These are phyloP conservation scores for Ampelocalamus luodianensis DNA, from an alignment of 176 grass and related monocot species.

Conservation along the genomic window DNA sequence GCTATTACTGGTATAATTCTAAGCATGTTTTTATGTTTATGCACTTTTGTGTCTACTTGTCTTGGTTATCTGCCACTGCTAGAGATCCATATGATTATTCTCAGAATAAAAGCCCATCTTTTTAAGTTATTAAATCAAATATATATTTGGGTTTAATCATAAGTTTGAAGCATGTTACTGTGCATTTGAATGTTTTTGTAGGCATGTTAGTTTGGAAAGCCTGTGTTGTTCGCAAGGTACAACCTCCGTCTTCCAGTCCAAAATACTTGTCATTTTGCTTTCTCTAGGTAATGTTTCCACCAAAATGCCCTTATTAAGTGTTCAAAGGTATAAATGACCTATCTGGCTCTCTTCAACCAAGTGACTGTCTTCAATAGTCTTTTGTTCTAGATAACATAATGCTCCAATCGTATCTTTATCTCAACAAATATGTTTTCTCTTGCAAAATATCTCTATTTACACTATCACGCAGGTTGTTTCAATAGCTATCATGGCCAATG, in stretches of 20 bases:
- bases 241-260: neutral
- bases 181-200: conserved; percentile 10
- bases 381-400: conserved; percentile 23
- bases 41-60: neutral
- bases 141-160: neutral
- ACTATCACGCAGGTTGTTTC: too few species aligned
- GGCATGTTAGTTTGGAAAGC: conserved; percentile 13
- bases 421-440: too few species aligned
- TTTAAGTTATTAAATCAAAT: conserved; percentile 6
- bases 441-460: too few species aligned
- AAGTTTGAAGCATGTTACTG: neutral
- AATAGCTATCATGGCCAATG: too few species aligned
- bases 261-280: conserved; percentile 18
- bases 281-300: neutral
- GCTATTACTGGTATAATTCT: conserved; percentile 9
- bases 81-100: conserved; percentile 1
- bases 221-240: neutral
- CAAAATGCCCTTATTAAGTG: neutral
- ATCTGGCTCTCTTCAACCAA: neutral
- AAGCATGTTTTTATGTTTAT: conserved; percentile 22
- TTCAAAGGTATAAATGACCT: neutral
- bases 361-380: neutral
- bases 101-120: neutral
- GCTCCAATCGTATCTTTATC: neutral
- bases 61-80: neutral